Conservation (phyloP, 306 rosid species). For the Pueraria montana region DNA sequence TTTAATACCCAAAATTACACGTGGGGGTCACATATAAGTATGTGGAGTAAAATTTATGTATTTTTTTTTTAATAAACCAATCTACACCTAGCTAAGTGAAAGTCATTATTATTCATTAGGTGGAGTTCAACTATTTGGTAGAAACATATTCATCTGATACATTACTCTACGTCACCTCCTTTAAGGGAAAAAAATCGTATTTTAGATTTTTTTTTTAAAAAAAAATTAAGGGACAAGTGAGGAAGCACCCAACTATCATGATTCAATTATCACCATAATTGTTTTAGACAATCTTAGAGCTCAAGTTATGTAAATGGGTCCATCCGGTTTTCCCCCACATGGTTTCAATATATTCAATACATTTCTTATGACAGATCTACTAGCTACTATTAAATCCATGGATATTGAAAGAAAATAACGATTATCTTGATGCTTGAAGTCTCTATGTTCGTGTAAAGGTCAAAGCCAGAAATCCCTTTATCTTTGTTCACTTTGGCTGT, state of each 20-base stretch:
- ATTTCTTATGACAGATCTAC: slow-evolving; percentile 44
- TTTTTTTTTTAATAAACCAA: not conserved
- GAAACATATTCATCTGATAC: slow-evolving; percentile 33
- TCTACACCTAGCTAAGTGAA: slow-evolving; percentile 20
- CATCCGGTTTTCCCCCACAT: slow-evolving; percentile 43
- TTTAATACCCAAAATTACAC: slow-evolving; percentile 37
- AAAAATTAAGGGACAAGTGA: slow-evolving; percentile 23
- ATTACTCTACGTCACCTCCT: not conserved
- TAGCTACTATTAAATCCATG: slow-evolving; percentile 37
- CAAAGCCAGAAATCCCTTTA: slow-evolving; percentile 27
- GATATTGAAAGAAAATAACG: slow-evolving; percentile 5
- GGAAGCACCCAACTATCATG: slow-evolving; percentile 47
- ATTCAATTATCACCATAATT: slow-evolving; percentile 52
- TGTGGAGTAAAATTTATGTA: not conserved
- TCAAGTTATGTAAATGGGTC: slow-evolving; percentile 53
- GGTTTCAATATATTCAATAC: slow-evolving; percentile 44
- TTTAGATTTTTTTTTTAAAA: not conserved
- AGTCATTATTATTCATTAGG: slow-evolving; percentile 35
- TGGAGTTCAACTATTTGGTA: slow-evolving; percentile 37
- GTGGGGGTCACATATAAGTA: not conserved
- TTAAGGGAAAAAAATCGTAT: not conserved
- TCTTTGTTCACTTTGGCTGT: slow-evolving; percentile 44
- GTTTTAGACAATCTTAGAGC: slow-evolving; percentile 47
- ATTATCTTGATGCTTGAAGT: slow-evolving; percentile 16
- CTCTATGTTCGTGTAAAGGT: slow-evolving; percentile 37